Base-by-base conservation (phyloP, 2,329 filamentous ascomycete genomes). In the Plenodomus biglobosus region DNA sequence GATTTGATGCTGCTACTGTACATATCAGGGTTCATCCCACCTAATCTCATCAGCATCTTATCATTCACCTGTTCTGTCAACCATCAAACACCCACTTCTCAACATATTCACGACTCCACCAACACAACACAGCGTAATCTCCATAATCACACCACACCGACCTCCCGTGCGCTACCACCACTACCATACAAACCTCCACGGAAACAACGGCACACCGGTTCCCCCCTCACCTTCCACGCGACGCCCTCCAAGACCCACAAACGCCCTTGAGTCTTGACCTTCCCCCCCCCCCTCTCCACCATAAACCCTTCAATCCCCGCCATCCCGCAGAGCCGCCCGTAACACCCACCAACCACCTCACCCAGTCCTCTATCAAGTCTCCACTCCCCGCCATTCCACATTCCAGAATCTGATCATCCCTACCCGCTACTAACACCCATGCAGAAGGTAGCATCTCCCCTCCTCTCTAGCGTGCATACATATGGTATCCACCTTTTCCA, bases 311-410 rank as follows among this genome's bases (percentile, higher is more conserved):
- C 21, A 7, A 30, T 42, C 46, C 55, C 48, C 43, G 41, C 50
- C 48, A 35, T 51, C 54, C 59, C 62, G 62, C 62, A 65, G 61
- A 65, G 62, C 62, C 62, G 61, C 62, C 58, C 59, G 59, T 60
- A 50, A 50, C 44, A 56, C 58, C 42, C 36, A 19, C 51, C 52
- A 52, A 40, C 48, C 51, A 47, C 24, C 39, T 16, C 11, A 8
- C 8, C 27, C 6, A 24, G 38, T 37, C 45, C n/a, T n/a, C n/a
- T n/a, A n/a, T n/a, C n/a, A n/a, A n/a, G n/a, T 36, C 13, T 7
- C 43, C 38, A 30, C 15, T 19, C 17, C 38, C 39, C 8, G 16
- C 30, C 13, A 3, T 21, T 37, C 27, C 6, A 6, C 27, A 32
- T 37, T 37, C 35, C 18, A 18, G 18, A 17, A 18, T 16, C 16